Evolutionary conservation across 306 rosid genomes (phyloP), one percentile per base, ranked within the genome.

Genomic region (Castanea mollissima): DNA sequence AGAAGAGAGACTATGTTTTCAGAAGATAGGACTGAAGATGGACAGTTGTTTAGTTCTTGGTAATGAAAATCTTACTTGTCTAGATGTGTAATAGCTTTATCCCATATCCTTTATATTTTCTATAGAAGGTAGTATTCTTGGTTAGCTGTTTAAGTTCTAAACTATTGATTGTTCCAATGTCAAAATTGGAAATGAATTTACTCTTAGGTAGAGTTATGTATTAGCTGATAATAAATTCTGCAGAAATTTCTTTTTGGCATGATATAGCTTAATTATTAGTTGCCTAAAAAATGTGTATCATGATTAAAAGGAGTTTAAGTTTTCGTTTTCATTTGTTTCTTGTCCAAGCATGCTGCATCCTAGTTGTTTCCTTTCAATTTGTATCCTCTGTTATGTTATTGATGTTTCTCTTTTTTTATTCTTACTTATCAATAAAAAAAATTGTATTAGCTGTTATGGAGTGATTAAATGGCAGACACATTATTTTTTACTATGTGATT

Each of bases 1-100:
- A 16, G 97, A 94, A 85, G 98, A 94, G 88, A 89, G 91, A 80
- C 85, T 83, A 79, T 90, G 96, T 77, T 87, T 89, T 20, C 85
- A 84, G 75, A 90, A 80, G 79, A 88, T 92, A 62, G 97, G 97
- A 65, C 62, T 86, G 89, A 85, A 87, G 91, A 89, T 92, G 91
- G 83, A 73, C 20, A 67, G 90, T 80, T 76, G 55, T 87, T 82
- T 92, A 75, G 76, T 84, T 75, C 96, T 94, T 8, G 96, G 98
- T 94, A 90, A 79, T 55, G 69, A 56, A 64, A 75, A 32, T 46
- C 55, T 23, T 74, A 27, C 75, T 49, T 60, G 58, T 74, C 62
- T 23, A 54, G 69, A 35, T 82, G 78, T 2, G 4, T 67, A 69
- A 67, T 54, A 49, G 73, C 72, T 80, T 34, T 23, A 55, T 74